These are phyloP conservation scores for Irineochytrium annulatum DNA, from an alignment of 192 early-diverging fungal species.

Conservation along the genomic window DNA sequence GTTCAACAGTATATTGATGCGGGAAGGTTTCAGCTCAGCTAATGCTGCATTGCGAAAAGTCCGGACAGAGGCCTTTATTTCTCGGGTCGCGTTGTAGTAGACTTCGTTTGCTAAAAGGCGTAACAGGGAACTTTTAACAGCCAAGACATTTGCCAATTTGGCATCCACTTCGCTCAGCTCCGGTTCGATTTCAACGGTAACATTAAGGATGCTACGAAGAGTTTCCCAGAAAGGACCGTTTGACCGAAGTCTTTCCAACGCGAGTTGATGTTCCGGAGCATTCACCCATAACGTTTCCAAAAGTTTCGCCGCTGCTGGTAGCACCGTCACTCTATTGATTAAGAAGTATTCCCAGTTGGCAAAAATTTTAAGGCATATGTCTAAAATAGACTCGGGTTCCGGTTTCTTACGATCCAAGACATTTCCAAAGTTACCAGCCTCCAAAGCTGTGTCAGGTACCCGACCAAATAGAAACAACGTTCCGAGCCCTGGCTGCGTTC, in stretches of 20 bases:
- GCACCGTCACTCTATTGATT: constrained; percentile 14
- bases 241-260: constrained; percentile 21
- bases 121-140: too few relatives aligned
- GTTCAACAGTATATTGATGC: too few relatives aligned
- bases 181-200: not conserved
- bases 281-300: constrained; percentile 36
- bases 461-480: constrained; percentile 33
- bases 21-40: not conserved
- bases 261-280: constrained; percentile 22
- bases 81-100: not conserved
- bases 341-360: constrained; percentile 18
- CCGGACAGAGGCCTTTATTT: constrained; percentile 8
- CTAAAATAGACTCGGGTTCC: constrained; percentile 12
- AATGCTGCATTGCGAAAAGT: not conserved
- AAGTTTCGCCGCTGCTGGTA: constrained; percentile 30
- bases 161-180: not conserved
- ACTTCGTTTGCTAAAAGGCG: constrained; percentile 19
- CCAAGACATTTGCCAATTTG: not conserved
- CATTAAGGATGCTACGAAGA: constrained; percentile 19
- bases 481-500: constrained; percentile 44
- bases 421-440: not conserved
- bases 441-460: constrained; percentile 2
- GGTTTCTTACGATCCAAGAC: not conserved
- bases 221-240: constrained; percentile 30
- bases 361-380: not conserved